Evolutionary conservation across 441 rosid species (phyloP), one percentile per base, ranked within the genome.

Genomic region (Jatropha multifida): DNA sequence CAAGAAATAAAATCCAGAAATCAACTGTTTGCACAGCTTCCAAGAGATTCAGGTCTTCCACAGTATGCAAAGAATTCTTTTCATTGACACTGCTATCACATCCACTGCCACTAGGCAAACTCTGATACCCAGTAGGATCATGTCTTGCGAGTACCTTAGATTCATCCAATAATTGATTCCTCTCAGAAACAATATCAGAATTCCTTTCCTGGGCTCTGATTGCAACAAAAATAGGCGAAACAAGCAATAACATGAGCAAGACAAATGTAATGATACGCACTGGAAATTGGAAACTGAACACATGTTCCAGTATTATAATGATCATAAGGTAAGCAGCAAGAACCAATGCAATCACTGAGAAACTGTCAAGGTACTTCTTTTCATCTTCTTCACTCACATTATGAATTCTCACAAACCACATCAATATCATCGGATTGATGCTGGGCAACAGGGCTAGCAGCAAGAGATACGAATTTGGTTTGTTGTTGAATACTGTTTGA

Each of bases 1-100:
- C 86, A 60, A 88, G 74, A 82, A 84, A 85, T 81, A 89, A 81
- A 74, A 90, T 77, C 97, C 97, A 88, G 79, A 89, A 90, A 72
- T 84, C 76, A 56, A 81, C 48, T 0, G 55, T 89, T 58, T 81
- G 10, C 70, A 82, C 77, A 38, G 96, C 90, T 86, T 88, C 85
- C 70, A 82, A 77, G 70, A 90, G 88, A 80, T 88, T 83, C 72
- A 75, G 23, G 51, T 78, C 71, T 71, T 78, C 84, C 49, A 54
- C 77, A 5, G 27, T 15, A 46, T 52, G 51, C 69, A 69, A 23
- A 41, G 68, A 55, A 17, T 41, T 78, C 54, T 78, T 72, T 32
- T 68, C 75, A 18, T 32, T 6, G 60, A 55, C 65, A 71, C 61
- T 78, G 75, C 5, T 27, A 20, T 71, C 83, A 56, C 26, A 71